phyloP scores from a whole-genome alignment of 2,329 filamentous ascomycete genomes.

The Penicillium sp. region DNA sequence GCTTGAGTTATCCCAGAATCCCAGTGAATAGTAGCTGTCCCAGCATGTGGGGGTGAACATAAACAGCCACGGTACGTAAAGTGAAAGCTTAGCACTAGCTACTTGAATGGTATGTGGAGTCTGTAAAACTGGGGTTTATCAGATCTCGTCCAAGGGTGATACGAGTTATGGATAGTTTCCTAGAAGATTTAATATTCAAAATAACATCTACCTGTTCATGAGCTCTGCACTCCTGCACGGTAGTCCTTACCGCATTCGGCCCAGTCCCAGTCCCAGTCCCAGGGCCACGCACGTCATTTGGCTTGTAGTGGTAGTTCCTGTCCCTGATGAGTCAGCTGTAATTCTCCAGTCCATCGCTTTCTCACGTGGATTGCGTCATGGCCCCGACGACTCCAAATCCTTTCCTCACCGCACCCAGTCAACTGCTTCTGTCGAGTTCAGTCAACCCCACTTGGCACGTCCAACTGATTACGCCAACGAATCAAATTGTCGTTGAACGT shows the following conservation, averaged over 20 bases:
- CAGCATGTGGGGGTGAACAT: too few relatives aligned
- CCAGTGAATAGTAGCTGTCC: background rate
- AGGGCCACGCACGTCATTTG: background rate
- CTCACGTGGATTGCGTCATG: slow-evolving; percentile 22
- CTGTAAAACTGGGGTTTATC: too few relatives aligned
- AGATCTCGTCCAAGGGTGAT: too few relatives aligned
- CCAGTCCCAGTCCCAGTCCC: background rate
- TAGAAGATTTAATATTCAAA: too few relatives aligned
- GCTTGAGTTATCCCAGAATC: background rate
- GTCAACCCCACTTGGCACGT: background rate
- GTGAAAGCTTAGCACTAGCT: too few relatives aligned
- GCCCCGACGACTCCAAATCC: background rate
- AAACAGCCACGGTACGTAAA: too few relatives aligned
- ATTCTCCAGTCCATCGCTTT: background rate
- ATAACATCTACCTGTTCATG: background rate
- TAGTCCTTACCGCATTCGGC: background rate
- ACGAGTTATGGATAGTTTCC: too few relatives aligned
- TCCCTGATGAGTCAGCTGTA: background rate
- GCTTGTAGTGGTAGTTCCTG: background rate
- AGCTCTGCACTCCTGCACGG: background rate
- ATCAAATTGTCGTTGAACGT: background rate
- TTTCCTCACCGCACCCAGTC: slow-evolving; percentile 15
- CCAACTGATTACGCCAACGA: background rate
- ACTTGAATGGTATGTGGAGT: too few relatives aligned
- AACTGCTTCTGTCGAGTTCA: background rate